Evolutionary conservation across 2,329 filamentous ascomycete genomes (phyloP).

Genomic region (Hansfordia pulvinata): DNA sequence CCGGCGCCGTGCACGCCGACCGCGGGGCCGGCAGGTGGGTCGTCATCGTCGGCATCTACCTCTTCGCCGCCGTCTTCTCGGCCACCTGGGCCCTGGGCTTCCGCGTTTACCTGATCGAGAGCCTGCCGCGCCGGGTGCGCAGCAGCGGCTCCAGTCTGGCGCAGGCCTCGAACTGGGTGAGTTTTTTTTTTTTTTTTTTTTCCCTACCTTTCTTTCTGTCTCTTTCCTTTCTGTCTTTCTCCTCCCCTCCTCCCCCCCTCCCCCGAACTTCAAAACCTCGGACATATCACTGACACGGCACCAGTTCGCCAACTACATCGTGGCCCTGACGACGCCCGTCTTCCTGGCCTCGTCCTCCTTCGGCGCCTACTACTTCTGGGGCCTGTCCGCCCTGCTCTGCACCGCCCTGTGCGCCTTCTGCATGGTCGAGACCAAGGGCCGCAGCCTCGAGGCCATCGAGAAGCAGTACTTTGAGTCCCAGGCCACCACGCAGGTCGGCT

Average conservation of each 20-base stretch:
- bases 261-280: neutral
- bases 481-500: too few species aligned
- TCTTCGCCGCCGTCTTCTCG: slow-evolving; percentile 31
- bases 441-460: slow-evolving; percentile 26
- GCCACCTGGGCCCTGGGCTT: slow-evolving; percentile 38
- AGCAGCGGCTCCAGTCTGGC: slow-evolving; percentile 39
- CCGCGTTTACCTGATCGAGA: slow-evolving; percentile 40
- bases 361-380: slow-evolving; percentile 32
- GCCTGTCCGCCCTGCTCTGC: slow-evolving; percentile 21
- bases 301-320: slow-evolving; percentile 27
- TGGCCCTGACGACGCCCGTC: slow-evolving; percentile 28
- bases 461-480: slow-evolving; percentile 7
- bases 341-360: slow-evolving; percentile 23
- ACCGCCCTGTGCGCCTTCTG: slow-evolving; percentile 20
- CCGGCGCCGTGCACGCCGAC: slow-evolving; percentile 22
- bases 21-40: slow-evolving; percentile 29
- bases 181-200: slow-evolving; percentile 2
- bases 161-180: slow-evolving; percentile 36
- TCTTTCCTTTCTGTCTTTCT: neutral
- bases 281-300: neutral
- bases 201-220: neutral
- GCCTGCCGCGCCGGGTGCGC: slow-evolving; percentile 38
- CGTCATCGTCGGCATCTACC: slow-evolving; percentile 34
- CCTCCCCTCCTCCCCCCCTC: neutral
- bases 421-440: slow-evolving; percentile 29